A percentile compares a stretch with the other conserved stretches of the same genome.
phyloP scores from a whole-genome alignment of 495 filamentous ascomycete genomes.

The Neurospora sp. region DNA sequence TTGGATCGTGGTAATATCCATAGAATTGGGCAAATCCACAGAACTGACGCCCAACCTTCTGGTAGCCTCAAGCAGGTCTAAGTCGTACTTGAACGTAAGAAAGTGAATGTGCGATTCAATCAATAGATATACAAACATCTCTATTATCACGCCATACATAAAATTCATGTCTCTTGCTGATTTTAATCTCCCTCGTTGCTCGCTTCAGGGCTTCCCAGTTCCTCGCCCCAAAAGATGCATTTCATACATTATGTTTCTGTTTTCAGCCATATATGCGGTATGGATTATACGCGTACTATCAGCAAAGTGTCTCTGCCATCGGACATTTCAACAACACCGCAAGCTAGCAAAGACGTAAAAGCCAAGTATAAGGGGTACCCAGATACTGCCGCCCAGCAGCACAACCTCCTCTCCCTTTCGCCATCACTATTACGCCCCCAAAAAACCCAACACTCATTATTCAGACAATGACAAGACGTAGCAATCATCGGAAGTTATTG shows the following conservation, averaged over 20 bases:
- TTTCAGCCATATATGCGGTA: neutral
- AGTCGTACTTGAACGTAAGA: neutral
- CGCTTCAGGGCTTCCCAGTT: neutral
- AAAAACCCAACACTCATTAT: neutral
- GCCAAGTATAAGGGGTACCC: neutral
- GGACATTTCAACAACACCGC: neutral
- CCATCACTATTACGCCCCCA: neutral
- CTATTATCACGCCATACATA: neutral
- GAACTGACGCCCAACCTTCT: neutral
- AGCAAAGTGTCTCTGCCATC: neutral
- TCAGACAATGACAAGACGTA: neutral
- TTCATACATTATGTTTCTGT: neutral
- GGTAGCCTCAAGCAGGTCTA: neutral
- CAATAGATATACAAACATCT: neutral
- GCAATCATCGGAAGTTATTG: slow-evolving; percentile 47
- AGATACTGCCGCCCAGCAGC: neutral
- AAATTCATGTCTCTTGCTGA: neutral
- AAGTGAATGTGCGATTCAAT: neutral
- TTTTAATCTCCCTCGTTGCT: neutral
- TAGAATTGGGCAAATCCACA: neutral
- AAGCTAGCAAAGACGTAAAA: neutral
- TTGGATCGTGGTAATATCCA: neutral
- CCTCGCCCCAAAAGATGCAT: neutral
- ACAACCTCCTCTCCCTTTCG: neutral
- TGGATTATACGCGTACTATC: neutral